Evolutionary conservation across 768 basidiomycete species (phyloP).

Genomic region (Gymnopilus dilepis): DNA sequence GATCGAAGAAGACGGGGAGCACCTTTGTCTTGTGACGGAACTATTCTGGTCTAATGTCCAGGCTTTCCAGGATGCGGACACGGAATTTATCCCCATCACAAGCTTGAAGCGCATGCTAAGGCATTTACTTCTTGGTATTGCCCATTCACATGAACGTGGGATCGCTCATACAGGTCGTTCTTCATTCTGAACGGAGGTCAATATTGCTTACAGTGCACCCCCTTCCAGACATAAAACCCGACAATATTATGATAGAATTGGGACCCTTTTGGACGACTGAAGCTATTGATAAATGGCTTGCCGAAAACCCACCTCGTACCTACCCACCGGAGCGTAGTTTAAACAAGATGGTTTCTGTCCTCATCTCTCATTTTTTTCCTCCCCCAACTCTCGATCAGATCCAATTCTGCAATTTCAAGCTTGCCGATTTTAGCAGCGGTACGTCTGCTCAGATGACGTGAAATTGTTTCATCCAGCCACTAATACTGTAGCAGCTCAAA

Average conservation of each 20-base stretch:
- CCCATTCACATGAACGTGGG: conserved; percentile 21
- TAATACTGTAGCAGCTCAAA: conserved; percentile 21
- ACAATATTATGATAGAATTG: conserved; percentile 27
- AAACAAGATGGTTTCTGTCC: conserved; percentile 22
- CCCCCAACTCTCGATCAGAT: conserved; percentile 24
- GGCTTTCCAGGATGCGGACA: background rate
- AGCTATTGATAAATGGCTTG: conserved; percentile 19
- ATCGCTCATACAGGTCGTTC: conserved; percentile 31
- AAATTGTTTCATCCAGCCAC: no score
- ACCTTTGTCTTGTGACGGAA: conserved; percentile 30
- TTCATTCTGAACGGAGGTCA: background rate
- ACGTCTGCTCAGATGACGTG: background rate
- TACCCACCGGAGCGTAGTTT: conserved; percentile 20
- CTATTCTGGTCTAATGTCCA: conserved; percentile 16
- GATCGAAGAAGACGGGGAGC: conserved; percentile 29
- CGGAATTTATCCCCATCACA: conserved; percentile 13
- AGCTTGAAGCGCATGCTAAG: conserved; percentile 26
- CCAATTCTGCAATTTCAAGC: conserved; percentile 17
- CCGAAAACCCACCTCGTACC: conserved; percentile 21
- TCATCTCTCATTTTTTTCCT: conserved; percentile 22
- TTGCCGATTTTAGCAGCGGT: conserved; percentile 25
- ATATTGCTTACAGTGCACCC: background rate
- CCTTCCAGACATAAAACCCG: conserved; percentile 29
- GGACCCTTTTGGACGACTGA: conserved; percentile 11
- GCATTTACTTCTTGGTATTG: conserved; percentile 24